Conservation (phyloP, 768 basidiomycete species). For the Lentinus brumalis region DNA sequence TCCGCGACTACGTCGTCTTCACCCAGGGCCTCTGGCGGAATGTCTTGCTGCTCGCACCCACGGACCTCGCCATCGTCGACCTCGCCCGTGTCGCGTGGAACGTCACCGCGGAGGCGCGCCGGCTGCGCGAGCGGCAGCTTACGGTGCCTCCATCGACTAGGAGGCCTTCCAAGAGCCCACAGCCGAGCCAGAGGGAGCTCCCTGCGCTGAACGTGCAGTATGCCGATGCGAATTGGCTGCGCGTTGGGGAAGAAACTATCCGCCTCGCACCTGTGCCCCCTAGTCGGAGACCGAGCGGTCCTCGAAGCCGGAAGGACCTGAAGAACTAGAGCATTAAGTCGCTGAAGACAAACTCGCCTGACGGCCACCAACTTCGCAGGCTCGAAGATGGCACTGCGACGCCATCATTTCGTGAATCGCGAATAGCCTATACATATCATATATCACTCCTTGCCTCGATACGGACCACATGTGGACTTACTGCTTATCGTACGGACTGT, state of each 20-base stretch:
- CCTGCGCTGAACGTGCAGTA: background rate
- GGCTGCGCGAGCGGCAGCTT: conserved; percentile 27
- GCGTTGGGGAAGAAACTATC: background rate
- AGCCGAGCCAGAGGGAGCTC: background rate
- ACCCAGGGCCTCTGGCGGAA: conserved; percentile 74
- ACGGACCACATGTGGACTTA: too few relatives aligned
- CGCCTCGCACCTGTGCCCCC: background rate
- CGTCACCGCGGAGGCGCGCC: conserved; percentile 66
- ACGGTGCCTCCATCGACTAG: background rate
- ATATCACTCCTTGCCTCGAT: too few relatives aligned
- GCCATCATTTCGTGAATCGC: too few relatives aligned
- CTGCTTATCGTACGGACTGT: too few relatives aligned
- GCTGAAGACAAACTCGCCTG: too few relatives aligned
- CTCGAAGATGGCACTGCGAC: too few relatives aligned
- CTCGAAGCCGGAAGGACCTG: background rate
- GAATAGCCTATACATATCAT: too few relatives aligned
- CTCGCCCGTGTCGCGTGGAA: conserved; percentile 69
- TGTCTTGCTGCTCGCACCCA: conserved; percentile 54
- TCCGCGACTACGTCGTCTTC: conserved; percentile 37
- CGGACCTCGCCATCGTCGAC: conserved; percentile 45
- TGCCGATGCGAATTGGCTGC: background rate
- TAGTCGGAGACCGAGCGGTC: background rate
- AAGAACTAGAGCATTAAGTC: too few relatives aligned
- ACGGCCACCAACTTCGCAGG: too few relatives aligned
- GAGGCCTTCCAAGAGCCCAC: background rate